Base-by-base conservation (phyloP, 768 basidiomycete genomes). In the Leccinum disarticulatum region DNA sequence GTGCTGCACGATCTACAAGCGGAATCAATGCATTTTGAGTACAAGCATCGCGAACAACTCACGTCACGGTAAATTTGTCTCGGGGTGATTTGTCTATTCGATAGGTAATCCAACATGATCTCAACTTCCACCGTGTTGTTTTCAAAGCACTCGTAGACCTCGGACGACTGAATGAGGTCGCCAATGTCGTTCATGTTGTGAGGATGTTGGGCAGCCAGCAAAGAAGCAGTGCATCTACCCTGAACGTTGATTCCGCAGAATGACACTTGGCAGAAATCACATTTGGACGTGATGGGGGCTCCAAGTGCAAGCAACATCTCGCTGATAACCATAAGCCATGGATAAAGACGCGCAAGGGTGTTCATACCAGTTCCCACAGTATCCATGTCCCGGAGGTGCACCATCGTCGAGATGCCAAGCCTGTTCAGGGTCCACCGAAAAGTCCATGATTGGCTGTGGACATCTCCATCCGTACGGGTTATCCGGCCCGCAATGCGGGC, bases 181-280 rank as follows among this genome's bases (percentile, higher is more conserved):
- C 82, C 73, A 19, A 91, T 69, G 61, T 86, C 87, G 13, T 77
- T 75, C 70, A 93, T 75, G 28, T 81, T 86, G 58, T 92, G 87
- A 2, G 87, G 90, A 15, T 89, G 83, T 62, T 91, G 89, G 1
- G 77, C 68, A 22, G 73, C 59, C 13, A 93, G 70, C 14, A 82
- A 76, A 17, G 80, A 72, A 1, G 91, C 88, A 51, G 80, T 69
- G 70, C 92, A 94, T 52, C 92, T 85, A 15, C 82, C 83, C 57
- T 85, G 90, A 25, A 94, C 81, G 52, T 83, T 83, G 59, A 94
- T 85, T 10, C 92, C 92, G 67, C 92, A 94, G 72, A 93, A 93
- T 2, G 80, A 88, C 8, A 90, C 85, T 60, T 86, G 85, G 64
- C 92, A 94, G 62, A 93, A 81, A 69, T 93, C 91, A 68, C 92